phyloP scores from a whole-genome alignment of 2,329 filamentous ascomycete species.

The Venturia pyrina region DNA sequence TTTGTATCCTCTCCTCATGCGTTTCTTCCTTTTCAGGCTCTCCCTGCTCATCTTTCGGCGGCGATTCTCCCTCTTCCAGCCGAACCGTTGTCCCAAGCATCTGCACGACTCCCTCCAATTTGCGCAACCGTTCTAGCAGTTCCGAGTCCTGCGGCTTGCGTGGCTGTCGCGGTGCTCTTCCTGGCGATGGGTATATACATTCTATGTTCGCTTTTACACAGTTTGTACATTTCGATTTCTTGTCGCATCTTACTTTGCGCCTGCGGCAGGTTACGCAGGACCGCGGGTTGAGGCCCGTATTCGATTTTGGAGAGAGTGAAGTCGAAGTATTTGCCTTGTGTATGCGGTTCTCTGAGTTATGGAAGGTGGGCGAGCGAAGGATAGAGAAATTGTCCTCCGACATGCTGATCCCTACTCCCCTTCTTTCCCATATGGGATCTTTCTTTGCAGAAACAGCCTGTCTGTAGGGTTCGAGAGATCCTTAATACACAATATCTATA shows the following conservation, averaged over 20 bases:
- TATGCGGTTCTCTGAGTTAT: background rate
- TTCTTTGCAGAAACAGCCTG: background rate
- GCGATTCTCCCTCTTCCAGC: conserved; percentile 17
- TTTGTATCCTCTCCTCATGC: conserved; percentile 10
- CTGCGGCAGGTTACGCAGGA: conserved; percentile 45
- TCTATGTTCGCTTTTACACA: conserved; percentile 60
- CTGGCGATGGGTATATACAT: conserved; percentile 66
- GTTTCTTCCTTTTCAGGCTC: background rate
- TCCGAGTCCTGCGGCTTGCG: conserved; percentile 61
- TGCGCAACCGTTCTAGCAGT: conserved; percentile 60
- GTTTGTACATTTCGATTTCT: conserved; percentile 66
- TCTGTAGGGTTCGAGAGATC: background rate
- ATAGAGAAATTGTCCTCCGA: background rate
- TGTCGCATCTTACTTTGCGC: conserved; percentile 68
- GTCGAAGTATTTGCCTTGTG: background rate
- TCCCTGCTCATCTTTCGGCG: conserved; percentile 5
- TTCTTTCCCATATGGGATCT: background rate
- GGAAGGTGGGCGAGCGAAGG: conserved; percentile 3
- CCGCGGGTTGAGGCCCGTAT: conserved; percentile 14
- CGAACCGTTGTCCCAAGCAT: conserved; percentile 41
- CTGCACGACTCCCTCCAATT: conserved; percentile 66
- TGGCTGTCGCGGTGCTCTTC: conserved; percentile 58
- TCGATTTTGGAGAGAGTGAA: background rate
- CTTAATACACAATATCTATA: background rate
- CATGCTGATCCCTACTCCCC: background rate